Conservation (phyloP, 176 grass and related monocot genomes). For the Carex cristatella region DNA sequence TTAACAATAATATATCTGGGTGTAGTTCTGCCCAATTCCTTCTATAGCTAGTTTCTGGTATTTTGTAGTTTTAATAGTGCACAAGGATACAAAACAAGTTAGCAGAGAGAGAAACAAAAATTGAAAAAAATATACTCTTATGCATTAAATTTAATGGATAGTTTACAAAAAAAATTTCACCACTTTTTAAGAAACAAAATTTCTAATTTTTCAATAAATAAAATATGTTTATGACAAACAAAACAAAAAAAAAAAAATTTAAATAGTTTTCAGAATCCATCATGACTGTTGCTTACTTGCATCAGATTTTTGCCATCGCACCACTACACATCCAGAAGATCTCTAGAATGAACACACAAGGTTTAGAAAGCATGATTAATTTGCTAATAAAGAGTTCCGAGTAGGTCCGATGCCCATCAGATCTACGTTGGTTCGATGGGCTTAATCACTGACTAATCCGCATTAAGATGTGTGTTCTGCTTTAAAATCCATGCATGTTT, state of each 20-base stretch:
- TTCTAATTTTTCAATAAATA: no score
- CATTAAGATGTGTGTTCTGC: no score
- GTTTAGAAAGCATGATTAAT: not conserved
- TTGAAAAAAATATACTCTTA: not conserved
- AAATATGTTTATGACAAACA: not conserved
- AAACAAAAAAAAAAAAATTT: no score
- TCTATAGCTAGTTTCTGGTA: not conserved
- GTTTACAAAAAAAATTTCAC: no score
- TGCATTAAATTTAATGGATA: not conserved
- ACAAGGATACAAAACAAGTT: not conserved
- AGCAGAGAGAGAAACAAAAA: not conserved
- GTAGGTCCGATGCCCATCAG: no score
- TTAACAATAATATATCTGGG: not conserved
- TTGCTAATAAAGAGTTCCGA: not conserved
- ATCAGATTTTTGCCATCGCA: not conserved
- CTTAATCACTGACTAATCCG: no score
- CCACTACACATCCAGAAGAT: no score
- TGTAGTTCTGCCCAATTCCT: constrained; percentile 16
- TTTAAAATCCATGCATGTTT: no score
- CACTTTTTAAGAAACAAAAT: no score
- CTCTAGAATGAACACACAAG: not conserved
- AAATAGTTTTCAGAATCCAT: no score
- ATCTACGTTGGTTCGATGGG: no score
- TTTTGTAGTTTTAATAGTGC: not conserved
- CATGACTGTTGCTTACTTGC: not conserved